Percentiles rank a stretch among this genome's conserved stretches.
Evolutionary conservation across 768 basidiomycete species (phyloP).

Genomic region (Lentinula guzmanii): DNA sequence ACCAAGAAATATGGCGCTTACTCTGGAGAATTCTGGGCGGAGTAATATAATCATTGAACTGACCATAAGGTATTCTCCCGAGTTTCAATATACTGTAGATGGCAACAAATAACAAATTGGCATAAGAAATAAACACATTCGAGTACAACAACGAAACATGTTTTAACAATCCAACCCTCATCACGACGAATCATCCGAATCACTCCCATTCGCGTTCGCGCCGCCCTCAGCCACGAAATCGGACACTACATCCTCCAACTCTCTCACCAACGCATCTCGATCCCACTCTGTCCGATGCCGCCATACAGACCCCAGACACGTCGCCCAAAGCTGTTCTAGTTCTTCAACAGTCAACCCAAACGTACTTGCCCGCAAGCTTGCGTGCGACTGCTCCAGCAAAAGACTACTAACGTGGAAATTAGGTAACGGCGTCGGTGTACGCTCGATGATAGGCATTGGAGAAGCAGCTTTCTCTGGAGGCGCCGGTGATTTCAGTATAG

Average conservation of each 20-base stretch:
- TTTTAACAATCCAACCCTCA: neutral
- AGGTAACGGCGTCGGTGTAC: constrained; percentile 66
- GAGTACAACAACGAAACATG: too few relatives aligned
- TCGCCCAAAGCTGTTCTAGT: constrained; percentile 89
- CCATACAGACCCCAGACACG: constrained; percentile 79
- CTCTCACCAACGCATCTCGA: constrained; percentile 54
- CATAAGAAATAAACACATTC: too few relatives aligned
- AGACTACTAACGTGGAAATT: constrained; percentile 64
- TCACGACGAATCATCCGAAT: neutral
- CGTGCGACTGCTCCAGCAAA: constrained; percentile 41
- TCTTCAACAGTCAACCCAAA: constrained; percentile 70
- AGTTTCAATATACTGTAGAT: neutral
- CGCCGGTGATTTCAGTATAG: neutral
- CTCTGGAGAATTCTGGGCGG: too few relatives aligned
- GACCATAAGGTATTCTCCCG: neutral
- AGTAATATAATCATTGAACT: too few relatives aligned
- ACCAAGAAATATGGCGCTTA: too few relatives aligned
- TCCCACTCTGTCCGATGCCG: constrained; percentile 79
- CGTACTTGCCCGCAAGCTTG: constrained; percentile 50
- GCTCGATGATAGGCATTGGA: constrained; percentile 39
- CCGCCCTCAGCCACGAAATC: constrained; percentile 64
- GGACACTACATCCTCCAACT: constrained; percentile 49
- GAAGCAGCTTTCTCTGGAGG: constrained; percentile 10
- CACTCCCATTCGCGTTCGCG: neutral
- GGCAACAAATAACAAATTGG: too few relatives aligned